A percentile compares a stretch with the other conserved stretches of the same genome.
Conservation (phyloP, 1,139 yeast species). For the Suhomyces choctaworum region DNA sequence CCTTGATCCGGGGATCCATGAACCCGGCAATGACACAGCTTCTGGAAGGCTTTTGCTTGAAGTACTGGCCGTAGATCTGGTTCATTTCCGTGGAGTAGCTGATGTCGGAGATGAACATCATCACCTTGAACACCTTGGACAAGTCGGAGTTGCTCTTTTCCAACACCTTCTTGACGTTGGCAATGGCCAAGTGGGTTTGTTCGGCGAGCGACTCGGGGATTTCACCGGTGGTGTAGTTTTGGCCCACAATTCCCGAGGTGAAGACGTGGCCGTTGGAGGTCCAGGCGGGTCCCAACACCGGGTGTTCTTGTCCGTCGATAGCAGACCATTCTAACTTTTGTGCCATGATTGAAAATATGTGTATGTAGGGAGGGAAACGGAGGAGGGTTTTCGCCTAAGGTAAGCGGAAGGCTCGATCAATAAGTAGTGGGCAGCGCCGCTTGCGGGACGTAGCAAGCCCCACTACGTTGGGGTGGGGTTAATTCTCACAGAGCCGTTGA, state of each 20-base stretch:
- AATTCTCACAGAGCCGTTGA: too few species aligned
- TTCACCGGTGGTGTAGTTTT: slow-evolving; percentile 33
- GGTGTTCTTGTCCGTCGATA: slow-evolving; percentile 35
- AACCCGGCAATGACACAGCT: slow-evolving; percentile 46
- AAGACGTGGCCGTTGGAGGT: slow-evolving; percentile 51
- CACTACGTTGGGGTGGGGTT: not conserved
- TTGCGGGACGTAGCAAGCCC: not conserved
- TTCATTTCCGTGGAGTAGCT: slow-evolving; percentile 47
- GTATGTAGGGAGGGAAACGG: not conserved
- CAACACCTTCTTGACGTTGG: slow-evolving; percentile 45
- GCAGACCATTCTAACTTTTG: slow-evolving; percentile 42
- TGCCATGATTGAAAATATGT: slow-evolving; percentile 19
- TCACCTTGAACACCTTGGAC: slow-evolving; percentile 52
- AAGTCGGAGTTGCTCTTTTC: slow-evolving; percentile 50
- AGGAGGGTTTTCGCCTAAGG: too few species aligned
- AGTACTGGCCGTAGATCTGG: slow-evolving; percentile 47
- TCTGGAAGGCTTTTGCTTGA: slow-evolving; percentile 55
- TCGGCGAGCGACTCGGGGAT: slow-evolving; percentile 41
- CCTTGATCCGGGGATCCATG: slow-evolving; percentile 38
- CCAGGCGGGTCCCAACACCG: slow-evolving; percentile 48
- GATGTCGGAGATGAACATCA: slow-evolving; percentile 50
- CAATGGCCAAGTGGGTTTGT: slow-evolving; percentile 49
- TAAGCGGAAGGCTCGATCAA: not conserved
- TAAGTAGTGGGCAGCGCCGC: not conserved
- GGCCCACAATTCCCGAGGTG: slow-evolving; percentile 45